A percentile compares a stretch with the other conserved stretches of the same genome.
These are phyloP conservation scores for Solanum aculeatissimum DNA, from an alignment of 305 asterid genomes.

Conservation along the genomic window DNA sequence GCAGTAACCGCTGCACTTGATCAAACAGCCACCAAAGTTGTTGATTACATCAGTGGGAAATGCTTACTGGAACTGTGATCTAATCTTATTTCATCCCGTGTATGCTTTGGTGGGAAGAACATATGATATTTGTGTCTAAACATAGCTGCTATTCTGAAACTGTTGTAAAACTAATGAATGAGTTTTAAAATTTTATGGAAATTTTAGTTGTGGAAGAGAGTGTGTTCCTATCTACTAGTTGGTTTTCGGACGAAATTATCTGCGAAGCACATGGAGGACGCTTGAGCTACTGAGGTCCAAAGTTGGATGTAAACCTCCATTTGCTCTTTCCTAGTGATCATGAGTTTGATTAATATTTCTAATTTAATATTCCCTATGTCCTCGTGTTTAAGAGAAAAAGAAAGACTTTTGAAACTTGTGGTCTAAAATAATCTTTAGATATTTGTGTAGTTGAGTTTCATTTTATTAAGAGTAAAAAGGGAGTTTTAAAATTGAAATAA, in stretches of 20 bases:
- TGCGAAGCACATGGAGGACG: background rate
- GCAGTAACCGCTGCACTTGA: slow-evolving; percentile 88
- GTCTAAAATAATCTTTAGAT: too few species aligned
- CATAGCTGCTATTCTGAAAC: background rate
- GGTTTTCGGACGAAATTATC: background rate
- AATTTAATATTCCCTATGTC: background rate
- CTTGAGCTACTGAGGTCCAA: background rate
- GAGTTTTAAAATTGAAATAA: too few species aligned
- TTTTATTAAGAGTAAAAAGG: too few species aligned
- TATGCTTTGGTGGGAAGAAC: background rate
- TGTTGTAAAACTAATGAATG: background rate
- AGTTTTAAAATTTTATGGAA: background rate
- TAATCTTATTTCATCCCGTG: background rate
- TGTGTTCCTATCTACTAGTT: background rate
- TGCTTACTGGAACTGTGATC: slow-evolving; percentile 51
- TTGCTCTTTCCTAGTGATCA: background rate
- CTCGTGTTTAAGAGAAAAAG: too few species aligned
- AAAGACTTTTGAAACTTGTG: too few species aligned
- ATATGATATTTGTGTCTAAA: background rate
- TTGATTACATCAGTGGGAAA: slow-evolving; percentile 69
- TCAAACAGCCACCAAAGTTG: slow-evolving; percentile 46
- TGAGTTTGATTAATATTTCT: background rate
- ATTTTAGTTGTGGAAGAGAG: background rate
- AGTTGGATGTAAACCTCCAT: background rate
- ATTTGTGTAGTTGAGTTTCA: too few species aligned